Evolutionary conservation across 1,284 basidiomycete genomes (phyloP).

Genomic region (Papiliotrema fonsecae): DNA sequence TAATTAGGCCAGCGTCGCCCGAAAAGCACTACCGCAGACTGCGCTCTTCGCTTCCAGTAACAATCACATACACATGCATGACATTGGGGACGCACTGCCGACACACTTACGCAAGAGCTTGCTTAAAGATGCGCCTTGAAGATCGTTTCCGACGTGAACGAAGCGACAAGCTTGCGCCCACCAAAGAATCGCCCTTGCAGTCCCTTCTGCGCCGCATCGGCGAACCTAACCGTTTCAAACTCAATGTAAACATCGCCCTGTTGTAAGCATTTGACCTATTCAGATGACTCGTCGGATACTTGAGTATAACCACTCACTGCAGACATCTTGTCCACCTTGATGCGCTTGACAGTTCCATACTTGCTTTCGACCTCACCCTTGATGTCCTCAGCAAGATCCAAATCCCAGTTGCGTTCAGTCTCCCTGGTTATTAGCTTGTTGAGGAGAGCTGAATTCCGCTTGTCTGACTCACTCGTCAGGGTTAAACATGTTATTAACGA

Average conservation of each 20-base stretch:
- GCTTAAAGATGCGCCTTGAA: constrained; percentile 70
- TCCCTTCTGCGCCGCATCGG: constrained; percentile 77
- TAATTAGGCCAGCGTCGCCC: too few species aligned
- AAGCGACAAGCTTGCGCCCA: constrained; percentile 75
- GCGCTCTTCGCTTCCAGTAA: too few species aligned
- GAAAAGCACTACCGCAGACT: too few species aligned
- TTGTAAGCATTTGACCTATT: too few species aligned
- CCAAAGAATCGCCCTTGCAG: constrained; percentile 95
- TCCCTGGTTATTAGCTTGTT: constrained; percentile 58
- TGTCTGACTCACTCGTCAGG: constrained; percentile 72
- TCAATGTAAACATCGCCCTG: constrained; percentile 97
- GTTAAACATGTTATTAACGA: constrained; percentile 94
- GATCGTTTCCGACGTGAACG: constrained; percentile 83
- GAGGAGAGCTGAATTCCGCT: neutral
- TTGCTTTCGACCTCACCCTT: constrained; percentile 87
- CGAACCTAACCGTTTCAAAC: constrained; percentile 72
- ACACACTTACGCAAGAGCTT: too few species aligned
- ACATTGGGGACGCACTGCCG: too few species aligned
- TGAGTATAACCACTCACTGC: constrained; percentile 55
- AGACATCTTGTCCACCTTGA: constrained; percentile 91
- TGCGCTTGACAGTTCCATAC: constrained; percentile 79
- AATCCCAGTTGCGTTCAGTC: constrained; percentile 93
- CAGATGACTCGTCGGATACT: constrained; percentile 7
- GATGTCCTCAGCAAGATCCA: constrained; percentile 91
- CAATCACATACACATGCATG: too few species aligned